Evolutionary conservation across 805 yeast genomes (phyloP).

Genomic region (Pichia kluyveri): DNA sequence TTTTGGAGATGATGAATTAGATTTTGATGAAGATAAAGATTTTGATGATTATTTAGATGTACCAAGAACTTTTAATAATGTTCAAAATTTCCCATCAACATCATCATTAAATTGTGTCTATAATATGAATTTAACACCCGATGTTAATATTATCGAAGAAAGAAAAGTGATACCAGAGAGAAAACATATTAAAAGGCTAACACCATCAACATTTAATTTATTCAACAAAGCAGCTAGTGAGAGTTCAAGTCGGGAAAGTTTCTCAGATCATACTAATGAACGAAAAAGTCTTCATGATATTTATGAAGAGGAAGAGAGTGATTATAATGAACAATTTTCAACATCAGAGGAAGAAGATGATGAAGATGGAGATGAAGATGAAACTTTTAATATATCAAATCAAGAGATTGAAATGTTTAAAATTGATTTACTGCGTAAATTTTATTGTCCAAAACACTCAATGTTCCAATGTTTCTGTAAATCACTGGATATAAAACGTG

Average conservation of each 20-base stretch:
- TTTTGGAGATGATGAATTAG: slow-evolving; percentile 12
- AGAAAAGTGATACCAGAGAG: neutral
- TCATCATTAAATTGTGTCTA: slow-evolving; percentile 24
- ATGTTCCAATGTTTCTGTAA: slow-evolving; percentile 19
- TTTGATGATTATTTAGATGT: neutral
- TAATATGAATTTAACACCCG: slow-evolving; percentile 15
- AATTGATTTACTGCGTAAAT: slow-evolving; percentile 11
- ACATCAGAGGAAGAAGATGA: slow-evolving; percentile 10
- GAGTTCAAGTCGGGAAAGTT: neutral
- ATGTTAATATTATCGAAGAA: neutral
- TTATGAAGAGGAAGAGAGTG: neutral
- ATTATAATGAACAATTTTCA: neutral
- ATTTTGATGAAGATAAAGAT: slow-evolving; percentile 7
- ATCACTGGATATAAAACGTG: neutral
- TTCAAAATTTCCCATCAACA: slow-evolving; percentile 6
- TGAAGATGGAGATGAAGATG: slow-evolving; percentile 10
- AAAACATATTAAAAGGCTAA: slow-evolving; percentile 4
- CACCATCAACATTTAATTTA: slow-evolving; percentile 14
- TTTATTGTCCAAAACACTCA: slow-evolving; percentile 22
- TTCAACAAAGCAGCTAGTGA: slow-evolving; percentile 8
- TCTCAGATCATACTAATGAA: slow-evolving; percentile 3
- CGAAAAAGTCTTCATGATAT: neutral
- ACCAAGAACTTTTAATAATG: neutral
- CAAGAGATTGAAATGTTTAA: slow-evolving; percentile 22
- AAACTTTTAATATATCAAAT: slow-evolving; percentile 12